Evolutionary conservation across 2,329 filamentous ascomycete genomes (phyloP).

Genomic region (Colletotrichum brevisporum): DNA sequence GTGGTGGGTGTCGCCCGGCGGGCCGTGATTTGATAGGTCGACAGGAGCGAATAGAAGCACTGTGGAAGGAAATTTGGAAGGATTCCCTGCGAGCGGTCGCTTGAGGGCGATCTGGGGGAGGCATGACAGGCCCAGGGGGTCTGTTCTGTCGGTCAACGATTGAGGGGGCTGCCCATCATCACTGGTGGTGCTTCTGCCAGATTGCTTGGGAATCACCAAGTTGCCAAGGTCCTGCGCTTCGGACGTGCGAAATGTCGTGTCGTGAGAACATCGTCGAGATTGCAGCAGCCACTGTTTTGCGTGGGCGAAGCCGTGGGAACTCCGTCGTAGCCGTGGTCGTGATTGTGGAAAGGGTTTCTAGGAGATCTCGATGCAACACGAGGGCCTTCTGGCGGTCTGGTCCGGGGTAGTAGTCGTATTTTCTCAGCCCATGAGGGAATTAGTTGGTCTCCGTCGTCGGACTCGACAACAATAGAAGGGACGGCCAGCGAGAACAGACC

Average conservation of each 20-base stretch:
- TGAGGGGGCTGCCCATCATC: background rate
- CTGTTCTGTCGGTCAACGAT: background rate
- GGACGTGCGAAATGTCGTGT: too few relatives aligned
- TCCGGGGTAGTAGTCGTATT: constrained; percentile 6
- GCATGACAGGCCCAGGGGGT: constrained; percentile 30
- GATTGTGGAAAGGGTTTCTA: background rate
- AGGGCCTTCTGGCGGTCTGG: background rate
- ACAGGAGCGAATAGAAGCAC: constrained; percentile 23
- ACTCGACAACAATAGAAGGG: too few relatives aligned
- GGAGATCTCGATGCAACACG: background rate
- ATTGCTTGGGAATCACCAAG: constrained; percentile 12
- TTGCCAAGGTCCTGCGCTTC: constrained; percentile 2
- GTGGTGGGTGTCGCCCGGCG: background rate
- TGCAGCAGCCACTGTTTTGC: constrained; percentile 3
- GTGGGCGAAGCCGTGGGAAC: background rate
- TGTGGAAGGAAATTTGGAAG: constrained; percentile 34
- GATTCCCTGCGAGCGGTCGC: constrained; percentile 18
- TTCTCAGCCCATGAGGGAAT: background rate
- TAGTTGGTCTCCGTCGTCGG: background rate
- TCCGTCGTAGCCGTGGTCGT: background rate
- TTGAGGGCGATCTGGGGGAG: constrained; percentile 29
- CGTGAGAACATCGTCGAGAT: background rate
- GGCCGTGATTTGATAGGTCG: constrained; percentile 29
- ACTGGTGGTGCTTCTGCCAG: background rate
- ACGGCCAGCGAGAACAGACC: constrained; percentile 22